phyloP scores from a whole-genome alignment of 257 asterid genomes.

The Solanum chilense region DNA sequence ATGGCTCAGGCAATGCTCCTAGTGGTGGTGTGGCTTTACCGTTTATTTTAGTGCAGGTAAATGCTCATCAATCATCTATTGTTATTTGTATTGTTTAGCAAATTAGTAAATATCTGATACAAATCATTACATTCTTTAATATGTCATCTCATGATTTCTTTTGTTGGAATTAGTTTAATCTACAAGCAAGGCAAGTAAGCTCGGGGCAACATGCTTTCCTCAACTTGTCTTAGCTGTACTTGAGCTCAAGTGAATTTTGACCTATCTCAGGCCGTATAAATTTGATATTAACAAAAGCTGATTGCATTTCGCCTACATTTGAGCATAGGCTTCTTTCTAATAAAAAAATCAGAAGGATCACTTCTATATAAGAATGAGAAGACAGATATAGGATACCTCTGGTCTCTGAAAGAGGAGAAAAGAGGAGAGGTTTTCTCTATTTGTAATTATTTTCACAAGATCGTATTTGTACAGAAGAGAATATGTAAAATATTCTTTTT shows the following conservation, averaged over 20 bases:
- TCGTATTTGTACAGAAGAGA: not conserved
- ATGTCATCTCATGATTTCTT: not conserved
- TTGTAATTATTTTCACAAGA: not conserved
- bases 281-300: not conserved
- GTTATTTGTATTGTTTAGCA: not conserved
- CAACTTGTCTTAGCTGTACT: not conserved
- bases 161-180: not conserved
- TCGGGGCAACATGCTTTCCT: not conserved
- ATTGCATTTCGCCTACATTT: not conserved
- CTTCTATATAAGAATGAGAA: not conserved
- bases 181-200: not conserved
- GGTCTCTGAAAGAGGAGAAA: not conserved
- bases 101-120: not conserved
- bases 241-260: not conserved
- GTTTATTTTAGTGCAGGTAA: constrained; percentile 93
- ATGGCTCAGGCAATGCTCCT: constrained; percentile 84
- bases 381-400: not conserved
- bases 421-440: not conserved
- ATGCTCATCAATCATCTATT: not conserved
- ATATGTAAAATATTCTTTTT: not conserved
- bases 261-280: not conserved
- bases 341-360: not conserved
- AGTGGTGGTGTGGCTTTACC: constrained; percentile 97
- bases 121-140: not conserved
- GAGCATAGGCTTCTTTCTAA: not conserved